These are phyloP conservation scores for Allium fistulosum DNA, from an alignment of 106 monocot species.

Conservation along the genomic window DNA sequence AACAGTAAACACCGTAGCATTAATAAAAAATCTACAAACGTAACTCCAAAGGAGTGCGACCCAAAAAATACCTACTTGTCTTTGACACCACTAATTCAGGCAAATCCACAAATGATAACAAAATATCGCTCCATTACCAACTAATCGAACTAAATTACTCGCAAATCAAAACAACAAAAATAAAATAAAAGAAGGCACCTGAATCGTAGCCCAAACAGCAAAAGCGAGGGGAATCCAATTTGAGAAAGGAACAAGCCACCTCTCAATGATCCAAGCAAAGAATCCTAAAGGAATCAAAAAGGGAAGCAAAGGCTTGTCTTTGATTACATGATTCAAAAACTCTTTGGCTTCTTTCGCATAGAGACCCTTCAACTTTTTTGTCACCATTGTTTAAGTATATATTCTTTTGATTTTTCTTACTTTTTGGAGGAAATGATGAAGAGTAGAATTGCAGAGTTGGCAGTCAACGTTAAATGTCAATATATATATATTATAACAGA, in stretches of 20 bases:
- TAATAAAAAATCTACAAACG: too few species aligned
- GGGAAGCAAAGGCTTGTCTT: conserved; percentile 83
- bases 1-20: too few species aligned
- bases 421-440: too few species aligned
- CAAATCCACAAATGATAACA: too few species aligned
- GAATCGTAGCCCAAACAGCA: conserved; percentile 87
- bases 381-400: conserved; percentile 7
- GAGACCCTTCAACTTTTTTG: conserved; percentile 22
- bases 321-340: conserved; percentile 52
- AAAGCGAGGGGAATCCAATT: conserved; percentile 84
- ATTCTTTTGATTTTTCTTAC: too few species aligned
- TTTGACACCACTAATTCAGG: too few species aligned
- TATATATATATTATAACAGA: too few species aligned
- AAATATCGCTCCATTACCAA: too few species aligned
- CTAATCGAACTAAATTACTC: not conserved
- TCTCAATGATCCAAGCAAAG: conserved; percentile 75
- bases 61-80: too few species aligned
- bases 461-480: too few species aligned
- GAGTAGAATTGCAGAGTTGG: too few species aligned
- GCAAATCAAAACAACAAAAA: not conserved
- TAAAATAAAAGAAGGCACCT: conserved; percentile 25
- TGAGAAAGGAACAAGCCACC: conserved; percentile 91
- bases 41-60: too few species aligned
- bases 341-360: conserved; percentile 48
- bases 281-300: conserved; percentile 70